Conservation (phyloP, 1,139 yeast genomes). For the Pichia sp. region DNA sequence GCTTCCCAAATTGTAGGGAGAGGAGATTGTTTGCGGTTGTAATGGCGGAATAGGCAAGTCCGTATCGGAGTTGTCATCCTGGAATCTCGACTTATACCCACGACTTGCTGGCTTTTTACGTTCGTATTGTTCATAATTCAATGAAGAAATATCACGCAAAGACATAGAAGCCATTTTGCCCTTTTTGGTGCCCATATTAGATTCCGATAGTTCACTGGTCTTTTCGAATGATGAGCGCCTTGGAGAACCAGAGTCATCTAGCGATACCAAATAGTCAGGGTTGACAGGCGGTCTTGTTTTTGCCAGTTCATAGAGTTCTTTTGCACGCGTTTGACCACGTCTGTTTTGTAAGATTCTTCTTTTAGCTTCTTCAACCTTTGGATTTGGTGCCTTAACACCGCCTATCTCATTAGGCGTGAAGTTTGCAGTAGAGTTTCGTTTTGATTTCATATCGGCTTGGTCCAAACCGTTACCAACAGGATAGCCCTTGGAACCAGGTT, state of each 20-base stretch:
- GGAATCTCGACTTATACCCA: conserved; percentile 45
- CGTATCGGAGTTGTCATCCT: conserved; percentile 52
- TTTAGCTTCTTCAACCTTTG: conserved; percentile 21
- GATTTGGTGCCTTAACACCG: conserved; percentile 17
- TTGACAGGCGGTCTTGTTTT: conserved; percentile 24
- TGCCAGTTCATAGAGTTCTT: conserved; percentile 42
- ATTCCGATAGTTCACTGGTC: conserved; percentile 24
- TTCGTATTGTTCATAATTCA: conserved; percentile 16
- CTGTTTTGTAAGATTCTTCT: conserved; percentile 19
- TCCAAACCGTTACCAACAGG: conserved; percentile 1
- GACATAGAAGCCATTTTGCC: conserved; percentile 21
- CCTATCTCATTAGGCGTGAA: conserved; percentile 1
- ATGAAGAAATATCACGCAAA: conserved; percentile 22
- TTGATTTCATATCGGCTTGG: neutral
- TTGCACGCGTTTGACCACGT: conserved; percentile 35
- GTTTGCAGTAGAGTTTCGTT: conserved; percentile 2
- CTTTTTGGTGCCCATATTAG: neutral
- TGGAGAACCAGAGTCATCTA: conserved; percentile 10
- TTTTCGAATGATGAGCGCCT: conserved; percentile 54
- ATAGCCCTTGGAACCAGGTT: conserved; percentile 3
- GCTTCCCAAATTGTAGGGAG: conserved; percentile 5
- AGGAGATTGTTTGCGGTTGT: conserved; percentile 11
- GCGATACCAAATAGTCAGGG: conserved; percentile 14
- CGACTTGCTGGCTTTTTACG: conserved; percentile 5
- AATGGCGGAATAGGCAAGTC: conserved; percentile 29